A percentile compares a stretch with the other conserved stretches of the same genome.
Conservation (phyloP, 768 basidiomycete species). For the Hypsizygus marmoreus region DNA sequence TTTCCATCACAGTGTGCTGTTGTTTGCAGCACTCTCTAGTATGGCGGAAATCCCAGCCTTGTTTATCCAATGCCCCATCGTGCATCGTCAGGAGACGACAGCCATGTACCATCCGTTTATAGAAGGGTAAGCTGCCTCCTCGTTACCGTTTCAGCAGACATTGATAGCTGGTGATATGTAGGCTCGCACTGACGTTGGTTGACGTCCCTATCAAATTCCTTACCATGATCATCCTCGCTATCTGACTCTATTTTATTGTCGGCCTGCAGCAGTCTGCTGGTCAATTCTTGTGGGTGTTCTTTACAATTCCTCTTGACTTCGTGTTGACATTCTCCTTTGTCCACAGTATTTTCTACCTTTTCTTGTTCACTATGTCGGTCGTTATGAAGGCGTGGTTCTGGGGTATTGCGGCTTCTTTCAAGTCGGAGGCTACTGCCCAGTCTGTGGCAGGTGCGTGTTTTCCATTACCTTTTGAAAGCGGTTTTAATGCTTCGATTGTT, state of each 20-base stretch:
- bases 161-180: conserved; percentile 24
- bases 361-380: conserved; percentile 57
- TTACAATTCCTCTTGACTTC: conserved; percentile 4
- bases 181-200: conserved; percentile 59
- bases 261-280: conserved; percentile 52
- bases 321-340: background rate
- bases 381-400: conserved; percentile 81
- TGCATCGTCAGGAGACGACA: conserved; percentile 55
- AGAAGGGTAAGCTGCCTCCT: conserved; percentile 37
- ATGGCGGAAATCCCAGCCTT: conserved; percentile 69
- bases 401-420: conserved; percentile 59
- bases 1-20: conserved; percentile 42
- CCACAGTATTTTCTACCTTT: conserved; percentile 57
- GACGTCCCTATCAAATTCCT: conserved; percentile 59
- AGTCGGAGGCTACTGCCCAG: conserved; percentile 61
- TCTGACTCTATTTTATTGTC: conserved; percentile 65
- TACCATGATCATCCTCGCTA: conserved; percentile 44
- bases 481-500: too few species aligned
- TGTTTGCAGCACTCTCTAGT: conserved; percentile 58
- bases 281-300: conserved; percentile 68
- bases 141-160: background rate
- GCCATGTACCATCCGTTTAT: conserved; percentile 65
- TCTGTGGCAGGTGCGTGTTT: too few species aligned
- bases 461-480: too few species aligned
- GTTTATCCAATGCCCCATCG: conserved; percentile 62